Evolutionary conservation across 2,329 filamentous ascomycete genomes (phyloP).

Genomic region (Cladorrhinum sp.): DNA sequence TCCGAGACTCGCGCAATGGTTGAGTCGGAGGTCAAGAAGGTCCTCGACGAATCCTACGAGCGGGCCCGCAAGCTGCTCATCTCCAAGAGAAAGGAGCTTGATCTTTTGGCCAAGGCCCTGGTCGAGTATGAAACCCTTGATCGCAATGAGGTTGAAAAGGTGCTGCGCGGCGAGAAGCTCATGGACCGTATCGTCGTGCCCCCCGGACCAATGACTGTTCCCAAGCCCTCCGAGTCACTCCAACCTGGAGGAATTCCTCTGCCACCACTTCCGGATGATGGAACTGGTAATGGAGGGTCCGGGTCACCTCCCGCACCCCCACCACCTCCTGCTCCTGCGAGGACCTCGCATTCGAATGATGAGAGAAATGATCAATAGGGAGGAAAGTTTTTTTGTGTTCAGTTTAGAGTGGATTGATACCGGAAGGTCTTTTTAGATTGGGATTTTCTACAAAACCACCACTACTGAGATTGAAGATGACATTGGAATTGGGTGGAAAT

Average conservation of each 20-base stretch:
- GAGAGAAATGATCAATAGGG: not conserved
- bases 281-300: slow-evolving; percentile 10
- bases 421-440: not conserved
- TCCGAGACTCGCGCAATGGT: slow-evolving; percentile 83
- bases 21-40: slow-evolving; percentile 80
- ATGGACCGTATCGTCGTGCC: slow-evolving; percentile 62
- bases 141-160: slow-evolving; percentile 84
- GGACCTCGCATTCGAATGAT: slow-evolving; percentile 5
- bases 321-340: slow-evolving; percentile 29
- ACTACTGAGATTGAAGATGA: slow-evolving; percentile 17
- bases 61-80: slow-evolving; percentile 70
- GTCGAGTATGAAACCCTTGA: slow-evolving; percentile 93
- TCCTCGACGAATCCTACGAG: slow-evolving; percentile 76
- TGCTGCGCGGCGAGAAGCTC: slow-evolving; percentile 82
- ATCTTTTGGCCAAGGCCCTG: slow-evolving; percentile 81
- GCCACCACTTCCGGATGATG: slow-evolving; percentile 20
- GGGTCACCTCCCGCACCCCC: slow-evolving; percentile 38
- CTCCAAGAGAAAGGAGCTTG: slow-evolving; percentile 77
- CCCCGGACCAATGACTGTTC: slow-evolving; percentile 64
- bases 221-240: slow-evolving; percentile 36
- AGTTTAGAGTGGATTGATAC: not conserved
- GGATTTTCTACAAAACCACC: not conserved
- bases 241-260: slow-evolving; percentile 22
- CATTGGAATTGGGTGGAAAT: slow-evolving; percentile 8
- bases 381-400: not conserved